Evolutionary conservation across 208 protist species (phyloP).

Genomic region (Leishmania major): DNA sequence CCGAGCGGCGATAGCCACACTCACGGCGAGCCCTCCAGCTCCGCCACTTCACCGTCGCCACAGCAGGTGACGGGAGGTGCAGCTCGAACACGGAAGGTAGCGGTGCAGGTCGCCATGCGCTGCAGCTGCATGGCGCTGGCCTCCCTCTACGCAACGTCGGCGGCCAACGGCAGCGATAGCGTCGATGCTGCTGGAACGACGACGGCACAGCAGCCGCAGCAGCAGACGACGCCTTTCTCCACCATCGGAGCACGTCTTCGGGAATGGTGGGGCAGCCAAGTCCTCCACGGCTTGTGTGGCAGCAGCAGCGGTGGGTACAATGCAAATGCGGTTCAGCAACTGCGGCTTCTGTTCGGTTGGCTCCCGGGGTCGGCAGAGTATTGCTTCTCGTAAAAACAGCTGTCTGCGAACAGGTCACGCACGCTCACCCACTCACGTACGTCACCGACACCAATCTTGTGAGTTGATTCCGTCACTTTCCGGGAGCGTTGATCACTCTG

Average conservation of each 20-base stretch:
- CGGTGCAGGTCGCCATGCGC: constrained; percentile 35
- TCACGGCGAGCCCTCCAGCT: neutral
- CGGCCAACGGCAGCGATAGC: neutral
- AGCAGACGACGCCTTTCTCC: neutral
- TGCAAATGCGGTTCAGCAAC: constrained; percentile 11
- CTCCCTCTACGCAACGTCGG: constrained; percentile 6
- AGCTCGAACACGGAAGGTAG: constrained; percentile 26
- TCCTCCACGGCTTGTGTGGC: constrained; percentile 26
- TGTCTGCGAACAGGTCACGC: neutral
- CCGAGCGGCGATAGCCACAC: neutral
- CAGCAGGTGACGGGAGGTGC: constrained; percentile 1
- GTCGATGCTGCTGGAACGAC: constrained; percentile 1
- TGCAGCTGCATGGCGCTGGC: constrained; percentile 33
- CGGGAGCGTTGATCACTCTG: neutral
- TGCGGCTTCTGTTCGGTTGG: constrained; percentile 23
- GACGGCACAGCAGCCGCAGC: constrained; percentile 4
- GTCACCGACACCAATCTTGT: neutral
- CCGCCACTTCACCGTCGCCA: neutral
- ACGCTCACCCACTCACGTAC: neutral
- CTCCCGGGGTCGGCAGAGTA: constrained; percentile 13
- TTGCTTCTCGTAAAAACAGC: neutral
- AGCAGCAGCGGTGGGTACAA: constrained; percentile 10
- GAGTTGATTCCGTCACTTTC: neutral
- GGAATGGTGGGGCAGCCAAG: constrained; percentile 30
- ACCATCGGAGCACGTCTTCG: constrained; percentile 6